phyloP scores from a whole-genome alignment of 2,329 filamentous ascomycete genomes.

The Fusarium miscanthi region DNA sequence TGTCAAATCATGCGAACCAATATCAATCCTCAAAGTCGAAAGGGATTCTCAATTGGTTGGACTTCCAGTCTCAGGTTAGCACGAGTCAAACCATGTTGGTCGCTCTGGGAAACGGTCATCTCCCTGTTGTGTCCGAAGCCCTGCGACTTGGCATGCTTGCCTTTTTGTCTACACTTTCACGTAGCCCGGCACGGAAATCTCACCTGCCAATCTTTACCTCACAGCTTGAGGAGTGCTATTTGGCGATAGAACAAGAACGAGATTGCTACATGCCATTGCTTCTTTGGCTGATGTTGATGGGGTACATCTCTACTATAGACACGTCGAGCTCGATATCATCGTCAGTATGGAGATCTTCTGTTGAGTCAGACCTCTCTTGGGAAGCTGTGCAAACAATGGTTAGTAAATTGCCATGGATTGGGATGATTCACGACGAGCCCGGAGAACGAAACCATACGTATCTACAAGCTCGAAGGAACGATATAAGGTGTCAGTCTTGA shows the following conservation, averaged over 20 bases:
- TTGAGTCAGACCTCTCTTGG: rapidly evolving
- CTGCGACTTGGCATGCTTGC: slow-evolving; percentile 8
- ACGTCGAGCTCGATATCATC: rapidly evolving
- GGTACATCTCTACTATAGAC: neutral
- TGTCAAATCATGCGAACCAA: neutral
- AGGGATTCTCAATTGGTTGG: neutral
- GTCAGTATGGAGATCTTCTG: rapidly evolving
- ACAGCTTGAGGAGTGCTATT: neutral
- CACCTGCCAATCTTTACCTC: neutral
- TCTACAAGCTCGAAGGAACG: neutral
- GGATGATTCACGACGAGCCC: neutral
- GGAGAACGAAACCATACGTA: rapidly evolving
- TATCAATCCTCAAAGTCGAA: rapidly evolving
- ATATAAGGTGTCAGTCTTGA: neutral
- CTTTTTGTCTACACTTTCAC: neutral
- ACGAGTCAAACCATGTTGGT: neutral
- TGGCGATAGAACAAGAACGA: rapidly evolving
- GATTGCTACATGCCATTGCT: rapidly evolving
- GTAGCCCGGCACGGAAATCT: neutral
- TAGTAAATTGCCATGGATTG: neutral
- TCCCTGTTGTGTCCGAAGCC: neutral
- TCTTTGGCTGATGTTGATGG: slow-evolving; percentile 3
- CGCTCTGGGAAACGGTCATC: rapidly evolving
- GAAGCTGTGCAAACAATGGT: rapidly evolving
- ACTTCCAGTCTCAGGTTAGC: neutral